A percentile compares a stretch with the other conserved stretches of the same genome.
Conservation (phyloP, 371 early-diverging fungal species). For the Rhizopus delemar region DNA sequence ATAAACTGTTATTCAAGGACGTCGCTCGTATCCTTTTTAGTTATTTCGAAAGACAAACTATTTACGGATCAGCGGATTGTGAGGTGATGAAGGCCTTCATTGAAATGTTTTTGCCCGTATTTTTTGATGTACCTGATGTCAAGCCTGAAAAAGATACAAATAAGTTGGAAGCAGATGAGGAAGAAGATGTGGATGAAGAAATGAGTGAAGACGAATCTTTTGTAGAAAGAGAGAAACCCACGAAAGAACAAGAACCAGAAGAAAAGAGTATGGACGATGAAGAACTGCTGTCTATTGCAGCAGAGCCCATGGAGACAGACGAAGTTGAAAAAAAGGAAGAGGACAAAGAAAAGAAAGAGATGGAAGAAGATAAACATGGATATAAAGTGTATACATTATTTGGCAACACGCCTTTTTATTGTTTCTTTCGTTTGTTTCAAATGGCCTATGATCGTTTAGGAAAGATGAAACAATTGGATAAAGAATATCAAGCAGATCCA, state of each 20-base stretch:
- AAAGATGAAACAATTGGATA: constrained; percentile 71
- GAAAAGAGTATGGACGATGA: not conserved
- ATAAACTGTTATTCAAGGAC: constrained; percentile 67
- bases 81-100: constrained; percentile 76
- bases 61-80: constrained; percentile 61
- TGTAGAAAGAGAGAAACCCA: not conserved
- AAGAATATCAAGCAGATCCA: constrained; percentile 56
- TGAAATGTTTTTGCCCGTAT: constrained; percentile 68
- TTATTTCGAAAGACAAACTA: constrained; percentile 54
- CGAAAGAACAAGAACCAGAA: constrained; percentile 6
- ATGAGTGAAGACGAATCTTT: constrained; percentile 7
- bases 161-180: constrained; percentile 35
- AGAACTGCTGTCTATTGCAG: no score
- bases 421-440: constrained; percentile 86
- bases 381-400: constrained; percentile 58
- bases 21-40: constrained; percentile 62
- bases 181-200: constrained; percentile 24
- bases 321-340: constrained; percentile 8
- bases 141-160: constrained; percentile 9
- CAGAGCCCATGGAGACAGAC: not conserved
- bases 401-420: constrained; percentile 79
- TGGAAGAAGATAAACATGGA: constrained; percentile 18
- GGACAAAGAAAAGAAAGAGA: constrained; percentile 9
- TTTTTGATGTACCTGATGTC: constrained; percentile 60
- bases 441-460: constrained; percentile 75